phyloP scores from a whole-genome alignment of 225 moss, liverwort and hornwort species.

The Neckera pumila region DNA sequence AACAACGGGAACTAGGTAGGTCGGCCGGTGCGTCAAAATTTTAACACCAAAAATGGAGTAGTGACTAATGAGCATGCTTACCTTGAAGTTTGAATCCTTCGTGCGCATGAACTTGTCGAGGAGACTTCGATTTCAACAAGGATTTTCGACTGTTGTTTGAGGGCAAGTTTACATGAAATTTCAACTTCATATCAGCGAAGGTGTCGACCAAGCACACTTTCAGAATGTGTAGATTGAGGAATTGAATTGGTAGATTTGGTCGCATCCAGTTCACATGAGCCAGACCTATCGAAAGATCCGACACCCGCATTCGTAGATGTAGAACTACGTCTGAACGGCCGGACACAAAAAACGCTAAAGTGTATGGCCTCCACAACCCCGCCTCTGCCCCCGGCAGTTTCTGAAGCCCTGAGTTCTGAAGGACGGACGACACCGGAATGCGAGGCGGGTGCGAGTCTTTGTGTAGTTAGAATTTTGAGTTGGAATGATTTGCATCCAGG shows the following conservation, averaged over 20 bases:
- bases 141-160: too few species aligned
- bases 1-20: background rate
- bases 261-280: background rate
- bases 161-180: too few species aligned
- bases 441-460: background rate
- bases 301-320: background rate
- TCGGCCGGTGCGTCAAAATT: background rate
- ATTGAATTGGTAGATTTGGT: background rate
- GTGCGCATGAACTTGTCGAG: too few species aligned
- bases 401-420: background rate
- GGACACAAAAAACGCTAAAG: fast-evolving
- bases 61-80: too few species aligned
- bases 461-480: background rate
- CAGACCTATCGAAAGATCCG: background rate
- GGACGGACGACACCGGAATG: background rate
- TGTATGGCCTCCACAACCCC: background rate
- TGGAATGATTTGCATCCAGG: background rate
- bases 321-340: too few species aligned
- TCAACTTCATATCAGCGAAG: too few species aligned
- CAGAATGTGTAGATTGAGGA: background rate
- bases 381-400: too few species aligned
- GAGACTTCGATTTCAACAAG: too few species aligned
- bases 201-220: background rate
- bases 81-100: too few species aligned
- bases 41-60: too few species aligned